Percentiles rank a stretch among this genome's conserved stretches.
Evolutionary conservation across 108 stramenopile species (phyloP).

Genomic region (Aurantiochytrium sp.): DNA sequence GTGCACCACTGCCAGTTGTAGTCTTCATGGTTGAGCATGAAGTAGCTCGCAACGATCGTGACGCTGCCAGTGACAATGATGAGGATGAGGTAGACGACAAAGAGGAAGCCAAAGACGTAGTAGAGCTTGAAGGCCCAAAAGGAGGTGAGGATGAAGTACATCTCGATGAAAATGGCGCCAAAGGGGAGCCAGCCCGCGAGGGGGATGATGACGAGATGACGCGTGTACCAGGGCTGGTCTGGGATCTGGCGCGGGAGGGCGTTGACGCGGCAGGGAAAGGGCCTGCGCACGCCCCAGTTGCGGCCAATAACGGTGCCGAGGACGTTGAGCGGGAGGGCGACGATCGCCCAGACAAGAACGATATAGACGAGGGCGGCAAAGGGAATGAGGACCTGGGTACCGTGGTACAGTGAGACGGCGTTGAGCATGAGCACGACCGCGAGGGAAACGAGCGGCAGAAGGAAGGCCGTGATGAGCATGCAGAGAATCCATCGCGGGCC

Average conservation of each 20-base stretch:
- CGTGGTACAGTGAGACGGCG: constrained; percentile 71
- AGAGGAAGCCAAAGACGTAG: constrained; percentile 95
- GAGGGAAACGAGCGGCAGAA: constrained; percentile 75
- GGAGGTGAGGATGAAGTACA: constrained; percentile 87
- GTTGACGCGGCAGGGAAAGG: constrained; percentile 93
- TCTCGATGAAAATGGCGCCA: constrained; percentile 94
- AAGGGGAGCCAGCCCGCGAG: constrained; percentile 85
- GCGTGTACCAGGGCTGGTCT: constrained; percentile 84
- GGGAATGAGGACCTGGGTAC: constrained; percentile 83
- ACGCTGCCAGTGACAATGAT: constrained; percentile 89
- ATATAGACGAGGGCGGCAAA: constrained; percentile 81
- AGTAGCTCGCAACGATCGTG: constrained; percentile 93
- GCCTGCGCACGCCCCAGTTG: constrained; percentile 61
- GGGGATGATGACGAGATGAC: constrained; percentile 75
- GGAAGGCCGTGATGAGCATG: constrained; percentile 84
- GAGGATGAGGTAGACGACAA: constrained; percentile 89
- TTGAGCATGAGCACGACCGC: constrained; percentile 69
- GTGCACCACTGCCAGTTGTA: constrained; percentile 98
- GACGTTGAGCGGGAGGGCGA: constrained; percentile 85
- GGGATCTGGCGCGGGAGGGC: constrained; percentile 91
- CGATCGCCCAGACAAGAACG: constrained; percentile 83
- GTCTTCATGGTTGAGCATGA: constrained; percentile 90
- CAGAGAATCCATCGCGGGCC: constrained; percentile 31
- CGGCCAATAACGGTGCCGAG: constrained; percentile 86
- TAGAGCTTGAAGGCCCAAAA: constrained; percentile 85